These are phyloP conservation scores for Serendipita sp. DNA, from an alignment of 768 basidiomycete species.

Conservation along the genomic window DNA sequence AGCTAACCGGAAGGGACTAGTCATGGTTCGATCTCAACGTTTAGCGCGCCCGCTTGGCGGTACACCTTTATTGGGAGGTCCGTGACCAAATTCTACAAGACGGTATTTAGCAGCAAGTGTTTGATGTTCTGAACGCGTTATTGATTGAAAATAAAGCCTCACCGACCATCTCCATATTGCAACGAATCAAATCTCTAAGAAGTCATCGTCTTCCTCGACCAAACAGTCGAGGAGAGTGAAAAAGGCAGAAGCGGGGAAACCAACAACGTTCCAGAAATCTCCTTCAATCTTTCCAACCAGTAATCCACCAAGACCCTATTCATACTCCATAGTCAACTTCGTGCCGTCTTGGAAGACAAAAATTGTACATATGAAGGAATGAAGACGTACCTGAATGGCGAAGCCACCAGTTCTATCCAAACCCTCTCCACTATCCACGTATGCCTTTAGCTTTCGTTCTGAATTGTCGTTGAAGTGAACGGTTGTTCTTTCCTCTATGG, in stretches of 20 bases:
- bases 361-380: background rate
- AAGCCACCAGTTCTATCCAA: slow-evolving; percentile 85
- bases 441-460: slow-evolving; percentile 45
- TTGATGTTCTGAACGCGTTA: too few relatives aligned
- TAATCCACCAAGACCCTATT: slow-evolving; percentile 62
- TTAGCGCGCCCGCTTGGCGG: too few relatives aligned
- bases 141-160: too few relatives aligned
- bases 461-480: slow-evolving; percentile 62
- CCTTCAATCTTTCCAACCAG: slow-evolving; percentile 77
- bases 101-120: background rate
- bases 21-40: too few relatives aligned
- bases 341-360: background rate
- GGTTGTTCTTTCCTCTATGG: slow-evolving; percentile 65
- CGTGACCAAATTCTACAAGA: background rate
- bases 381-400: slow-evolving; percentile 61
- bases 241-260: slow-evolving; percentile 80
- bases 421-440: slow-evolving; percentile 75
- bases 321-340: background rate
- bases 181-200: slow-evolving; percentile 24
- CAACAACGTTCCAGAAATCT: slow-evolving; percentile 80
- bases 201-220: slow-evolving; percentile 61
- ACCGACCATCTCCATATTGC: too few relatives aligned
- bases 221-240: slow-evolving; percentile 55
- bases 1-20: too few relatives aligned
- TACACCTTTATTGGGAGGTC: too few relatives aligned